Percentiles rank a stretch among this genome's conserved stretches.
These are phyloP conservation scores for Didymosphaeria variabile DNA, from an alignment of 2,329 filamentous ascomycete genomes.

Conservation along the genomic window DNA sequence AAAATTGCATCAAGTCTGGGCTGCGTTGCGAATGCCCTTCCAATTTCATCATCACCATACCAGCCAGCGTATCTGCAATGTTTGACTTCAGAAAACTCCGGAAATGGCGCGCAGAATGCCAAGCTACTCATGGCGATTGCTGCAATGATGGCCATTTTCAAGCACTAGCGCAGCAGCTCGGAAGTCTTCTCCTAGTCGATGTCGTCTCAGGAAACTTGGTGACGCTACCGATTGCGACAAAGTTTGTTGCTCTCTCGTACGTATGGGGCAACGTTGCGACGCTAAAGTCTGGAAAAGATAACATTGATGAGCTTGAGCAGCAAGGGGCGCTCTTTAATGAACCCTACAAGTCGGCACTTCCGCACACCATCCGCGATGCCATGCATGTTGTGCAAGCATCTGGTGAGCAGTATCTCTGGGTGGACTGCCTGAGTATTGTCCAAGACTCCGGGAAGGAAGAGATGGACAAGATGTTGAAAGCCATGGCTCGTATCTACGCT, in stretches of 20 bases:
- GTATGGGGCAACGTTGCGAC: slow-evolving; percentile 8
- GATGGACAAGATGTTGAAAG: slow-evolving; percentile 15
- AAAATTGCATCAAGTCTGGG: not conserved
- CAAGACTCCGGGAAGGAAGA: slow-evolving; percentile 19
- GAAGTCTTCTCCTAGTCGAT: slow-evolving; percentile 8
- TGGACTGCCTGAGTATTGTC: slow-evolving; percentile 23
- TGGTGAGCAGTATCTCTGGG: slow-evolving; percentile 24
- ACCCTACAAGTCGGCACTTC: not conserved
- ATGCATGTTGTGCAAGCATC: slow-evolving; percentile 15
- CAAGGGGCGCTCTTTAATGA: not conserved
- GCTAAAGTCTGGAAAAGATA: not conserved
- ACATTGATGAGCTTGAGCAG: not conserved
- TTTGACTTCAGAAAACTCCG: slow-evolving; percentile 1
- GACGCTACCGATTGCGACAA: slow-evolving; percentile 4
- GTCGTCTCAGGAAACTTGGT: not conserved
- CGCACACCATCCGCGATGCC: slow-evolving; percentile 21
- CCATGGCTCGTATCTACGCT: slow-evolving; percentile 24
- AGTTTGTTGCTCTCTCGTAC: slow-evolving; percentile 13
- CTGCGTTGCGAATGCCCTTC: not conserved
- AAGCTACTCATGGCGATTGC: slow-evolving; percentile 8
- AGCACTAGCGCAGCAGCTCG: not conserved
- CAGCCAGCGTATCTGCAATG: not conserved
- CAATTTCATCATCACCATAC: not conserved
- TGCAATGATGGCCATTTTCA: slow-evolving; percentile 7
- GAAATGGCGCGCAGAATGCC: slow-evolving; percentile 5